Evolutionary conservation across 495 filamentous ascomycete species (phyloP).

Genomic region (Parmelia sp.): DNA sequence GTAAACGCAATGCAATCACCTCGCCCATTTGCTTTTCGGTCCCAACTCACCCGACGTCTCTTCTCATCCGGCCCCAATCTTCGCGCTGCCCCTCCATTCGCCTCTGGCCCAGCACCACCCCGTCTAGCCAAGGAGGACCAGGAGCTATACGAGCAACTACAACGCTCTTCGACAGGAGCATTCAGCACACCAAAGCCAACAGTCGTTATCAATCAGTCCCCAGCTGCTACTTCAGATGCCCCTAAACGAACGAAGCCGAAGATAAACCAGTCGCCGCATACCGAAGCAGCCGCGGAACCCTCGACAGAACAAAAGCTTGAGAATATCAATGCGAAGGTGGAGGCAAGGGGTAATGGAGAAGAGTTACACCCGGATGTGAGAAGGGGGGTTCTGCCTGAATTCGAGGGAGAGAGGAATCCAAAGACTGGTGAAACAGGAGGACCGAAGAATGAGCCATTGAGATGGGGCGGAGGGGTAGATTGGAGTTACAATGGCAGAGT

Average conservation of each 20-base stretch:
- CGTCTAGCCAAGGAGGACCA: slow-evolving; percentile 83
- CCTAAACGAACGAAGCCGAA: slow-evolving; percentile 19
- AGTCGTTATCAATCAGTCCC: slow-evolving; percentile 41
- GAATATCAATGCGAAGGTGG: slow-evolving; percentile 33
- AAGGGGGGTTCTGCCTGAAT: slow-evolving; percentile 77
- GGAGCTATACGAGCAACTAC: slow-evolving; percentile 85
- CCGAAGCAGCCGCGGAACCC: slow-evolving; percentile 13
- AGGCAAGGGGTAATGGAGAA: slow-evolving; percentile 49
- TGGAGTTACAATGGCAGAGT: slow-evolving; percentile 96
- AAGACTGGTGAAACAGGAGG: slow-evolving; percentile 95
- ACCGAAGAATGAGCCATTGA: slow-evolving; percentile 92
- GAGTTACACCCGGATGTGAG: slow-evolving; percentile 65
- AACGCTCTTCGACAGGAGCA: slow-evolving; percentile 62
- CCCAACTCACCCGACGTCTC: slow-evolving; percentile 23
- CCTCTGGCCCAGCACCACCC: slow-evolving; percentile 62
- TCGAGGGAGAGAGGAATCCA: slow-evolving; percentile 87
- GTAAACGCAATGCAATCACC: slow-evolving; percentile 17
- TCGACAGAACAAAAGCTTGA: slow-evolving; percentile 25
- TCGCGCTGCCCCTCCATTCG: slow-evolving; percentile 34
- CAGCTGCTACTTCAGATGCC: slow-evolving; percentile 27
- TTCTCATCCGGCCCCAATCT: slow-evolving; percentile 28
- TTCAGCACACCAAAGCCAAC: slow-evolving; percentile 56
- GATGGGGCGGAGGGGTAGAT: slow-evolving; percentile 76
- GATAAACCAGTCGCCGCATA: slow-evolving; percentile 35
- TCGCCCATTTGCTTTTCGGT: slow-evolving; percentile 20